Conservation (phyloP, 2,329 filamentous ascomycete genomes). For the Amylocarpus encephaloides region DNA sequence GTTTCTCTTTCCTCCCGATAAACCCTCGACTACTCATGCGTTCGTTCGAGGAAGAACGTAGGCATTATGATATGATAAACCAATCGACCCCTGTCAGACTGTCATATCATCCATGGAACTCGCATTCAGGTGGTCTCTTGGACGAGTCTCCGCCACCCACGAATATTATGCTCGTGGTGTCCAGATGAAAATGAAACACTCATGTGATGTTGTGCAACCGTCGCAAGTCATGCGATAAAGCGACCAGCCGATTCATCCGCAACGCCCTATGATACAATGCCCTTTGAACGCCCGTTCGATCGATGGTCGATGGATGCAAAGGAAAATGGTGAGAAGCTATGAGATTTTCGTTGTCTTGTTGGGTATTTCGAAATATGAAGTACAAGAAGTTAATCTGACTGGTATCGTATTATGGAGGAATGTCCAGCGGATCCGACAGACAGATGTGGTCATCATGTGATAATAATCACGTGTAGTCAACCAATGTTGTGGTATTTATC, state of each 20-base stretch:
- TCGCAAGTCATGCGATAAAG: no score
- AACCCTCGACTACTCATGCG: no score
- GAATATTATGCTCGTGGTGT: no score
- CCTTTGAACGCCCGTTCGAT: neutral
- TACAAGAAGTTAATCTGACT: neutral
- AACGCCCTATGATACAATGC: slow-evolving; percentile 1
- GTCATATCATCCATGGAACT: no score
- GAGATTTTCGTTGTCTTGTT: neutral
- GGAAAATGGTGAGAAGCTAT: neutral
- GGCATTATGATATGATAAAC: no score
- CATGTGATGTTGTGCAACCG: no score
- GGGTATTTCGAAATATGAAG: neutral
- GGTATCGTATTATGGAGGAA: neutral
- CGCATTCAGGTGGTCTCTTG: no score
- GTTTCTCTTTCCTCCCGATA: no score
- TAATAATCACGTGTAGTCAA: neutral
- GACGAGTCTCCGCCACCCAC: no score
- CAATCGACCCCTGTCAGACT: no score
- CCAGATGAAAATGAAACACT: no score
- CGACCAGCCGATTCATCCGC: neutral
- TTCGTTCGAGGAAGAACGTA: no score
- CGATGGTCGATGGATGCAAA: neutral
- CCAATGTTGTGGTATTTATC: neutral
- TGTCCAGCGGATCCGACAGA: neutral
- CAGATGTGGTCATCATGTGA: neutral